phyloP scores from a whole-genome alignment of 83 land plant species.

The Diphasiastrum complanatum region DNA sequence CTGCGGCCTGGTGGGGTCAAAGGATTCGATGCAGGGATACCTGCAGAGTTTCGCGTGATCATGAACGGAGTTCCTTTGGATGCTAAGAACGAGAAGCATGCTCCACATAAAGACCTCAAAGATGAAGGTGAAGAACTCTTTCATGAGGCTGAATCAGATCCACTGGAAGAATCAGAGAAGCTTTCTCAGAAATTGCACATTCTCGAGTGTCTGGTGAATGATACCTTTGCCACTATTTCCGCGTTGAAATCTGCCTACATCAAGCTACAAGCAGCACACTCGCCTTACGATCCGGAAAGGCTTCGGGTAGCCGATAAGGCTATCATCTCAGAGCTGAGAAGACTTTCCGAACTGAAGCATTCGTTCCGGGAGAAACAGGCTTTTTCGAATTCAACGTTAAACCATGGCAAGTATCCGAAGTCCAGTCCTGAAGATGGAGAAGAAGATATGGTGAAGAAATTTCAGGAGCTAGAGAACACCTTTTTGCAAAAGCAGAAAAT shows the following conservation, averaged over 20 bases:
- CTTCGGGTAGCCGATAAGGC: conserved; percentile 44
- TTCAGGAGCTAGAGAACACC: conserved; percentile 40
- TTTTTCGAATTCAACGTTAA: not conserved
- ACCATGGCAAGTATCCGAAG: conserved; percentile 15
- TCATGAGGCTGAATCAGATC: too few relatives aligned
- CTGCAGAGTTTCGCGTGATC: too few relatives aligned
- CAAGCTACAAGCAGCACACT: conserved; percentile 60
- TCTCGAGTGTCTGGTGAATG: conserved; percentile 10
- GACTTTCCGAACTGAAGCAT: conserved; percentile 48
- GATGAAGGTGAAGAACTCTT: too few relatives aligned
- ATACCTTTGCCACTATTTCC: conserved; percentile 44
- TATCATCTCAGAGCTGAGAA: conserved; percentile 44
- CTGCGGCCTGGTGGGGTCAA: too few relatives aligned
- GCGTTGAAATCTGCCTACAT: conserved; percentile 53
- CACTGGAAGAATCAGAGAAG: too few relatives aligned
- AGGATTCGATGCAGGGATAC: too few relatives aligned
- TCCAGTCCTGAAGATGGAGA: conserved; percentile 6
- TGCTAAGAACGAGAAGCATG: too few relatives aligned
- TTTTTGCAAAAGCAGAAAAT: conserved; percentile 49
- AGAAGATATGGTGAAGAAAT: not conserved
- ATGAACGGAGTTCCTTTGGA: too few relatives aligned
- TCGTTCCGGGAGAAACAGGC: conserved; percentile 16
- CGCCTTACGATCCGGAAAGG: conserved; percentile 42
- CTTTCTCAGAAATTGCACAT: conserved; percentile 15
- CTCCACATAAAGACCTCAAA: too few relatives aligned